Evolutionary conservation across 2,329 filamentous ascomycete species (phyloP).

Genomic region (Uncinocarpus reesii): DNA sequence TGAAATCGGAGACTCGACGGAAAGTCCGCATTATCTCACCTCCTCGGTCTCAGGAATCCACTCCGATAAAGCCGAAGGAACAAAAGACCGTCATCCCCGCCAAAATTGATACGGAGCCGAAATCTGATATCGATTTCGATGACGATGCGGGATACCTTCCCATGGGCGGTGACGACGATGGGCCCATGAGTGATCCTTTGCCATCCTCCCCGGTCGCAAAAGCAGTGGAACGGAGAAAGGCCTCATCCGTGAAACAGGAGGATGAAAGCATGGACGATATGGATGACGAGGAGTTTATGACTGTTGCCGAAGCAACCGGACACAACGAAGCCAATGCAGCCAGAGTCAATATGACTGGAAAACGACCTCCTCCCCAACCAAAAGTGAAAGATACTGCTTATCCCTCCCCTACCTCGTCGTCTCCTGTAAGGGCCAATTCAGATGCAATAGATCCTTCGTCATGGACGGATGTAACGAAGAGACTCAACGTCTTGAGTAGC

Average conservation of each 20-base stretch:
- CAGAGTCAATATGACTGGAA: conserved; percentile 77
- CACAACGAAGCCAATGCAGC: conserved; percentile 51
- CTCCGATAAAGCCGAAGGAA: conserved; percentile 44
- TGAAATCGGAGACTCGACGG: conserved; percentile 65
- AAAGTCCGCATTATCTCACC: conserved; percentile 75
- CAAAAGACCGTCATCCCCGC: conserved; percentile 21
- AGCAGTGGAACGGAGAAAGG: conserved; percentile 59
- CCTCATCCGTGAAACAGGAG: conserved; percentile 41
- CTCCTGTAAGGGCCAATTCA: conserved; percentile 53
- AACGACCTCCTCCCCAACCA: conserved; percentile 54
- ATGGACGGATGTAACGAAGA: conserved; percentile 80
- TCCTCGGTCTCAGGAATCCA: conserved; percentile 47
- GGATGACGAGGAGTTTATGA: conserved; percentile 72
- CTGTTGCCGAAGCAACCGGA: conserved; percentile 66
- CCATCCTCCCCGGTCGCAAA: conserved; percentile 81
- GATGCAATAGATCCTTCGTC: conserved; percentile 64
- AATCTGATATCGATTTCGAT: conserved; percentile 37
- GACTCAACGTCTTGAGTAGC: conserved; percentile 73
- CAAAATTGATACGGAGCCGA: conserved; percentile 7
- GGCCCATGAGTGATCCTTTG: conserved; percentile 75
- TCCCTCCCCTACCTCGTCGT: conserved; percentile 65
- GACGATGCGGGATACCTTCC: conserved; percentile 31
- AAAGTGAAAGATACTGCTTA: conserved; percentile 61
- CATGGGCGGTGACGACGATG: conserved; percentile 57
- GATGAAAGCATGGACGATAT: conserved; percentile 47